These are phyloP conservation scores for Inga leiocalycina DNA, from an alignment of 306 rosid species.

Conservation along the genomic window DNA sequence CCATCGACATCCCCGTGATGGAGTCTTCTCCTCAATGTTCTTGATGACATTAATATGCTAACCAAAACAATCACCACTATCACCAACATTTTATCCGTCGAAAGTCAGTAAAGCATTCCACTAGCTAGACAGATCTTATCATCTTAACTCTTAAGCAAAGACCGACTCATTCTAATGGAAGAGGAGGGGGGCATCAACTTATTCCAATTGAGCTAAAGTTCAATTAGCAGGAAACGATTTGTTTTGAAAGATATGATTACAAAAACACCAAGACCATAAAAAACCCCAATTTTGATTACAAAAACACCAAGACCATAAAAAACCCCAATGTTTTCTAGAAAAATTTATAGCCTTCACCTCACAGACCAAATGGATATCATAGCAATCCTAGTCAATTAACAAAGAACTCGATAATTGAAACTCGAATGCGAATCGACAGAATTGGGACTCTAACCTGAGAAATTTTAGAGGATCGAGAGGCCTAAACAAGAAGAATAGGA, in stretches of 20 bases:
- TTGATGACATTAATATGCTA: slow-evolving; percentile 57
- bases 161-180: slow-evolving; percentile 5
- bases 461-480: neutral
- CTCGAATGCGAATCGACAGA: slow-evolving; percentile 22
- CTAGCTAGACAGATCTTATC: slow-evolving; percentile 14
- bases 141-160: neutral
- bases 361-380: neutral
- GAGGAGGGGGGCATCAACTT: neutral
- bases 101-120: slow-evolving; percentile 14
- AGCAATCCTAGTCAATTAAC: neutral
- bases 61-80: slow-evolving; percentile 27
- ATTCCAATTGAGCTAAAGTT: slow-evolving; percentile 31
- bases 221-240: slow-evolving; percentile 9
- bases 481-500: neutral
- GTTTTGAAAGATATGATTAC: neutral
- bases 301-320: neutral
- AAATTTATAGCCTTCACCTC: neutral
- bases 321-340: slow-evolving; percentile 28
- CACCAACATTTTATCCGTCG: slow-evolving; percentile 20
- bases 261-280: neutral
- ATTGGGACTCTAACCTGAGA: slow-evolving; percentile 28
- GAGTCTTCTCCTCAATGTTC: slow-evolving; percentile 85
- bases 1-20: slow-evolving; percentile 90
- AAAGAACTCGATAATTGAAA: slow-evolving; percentile 7
- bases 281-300: slow-evolving; percentile 28